Conservation (phyloP, 805 yeast genomes). For the Starmera pachycereana region DNA sequence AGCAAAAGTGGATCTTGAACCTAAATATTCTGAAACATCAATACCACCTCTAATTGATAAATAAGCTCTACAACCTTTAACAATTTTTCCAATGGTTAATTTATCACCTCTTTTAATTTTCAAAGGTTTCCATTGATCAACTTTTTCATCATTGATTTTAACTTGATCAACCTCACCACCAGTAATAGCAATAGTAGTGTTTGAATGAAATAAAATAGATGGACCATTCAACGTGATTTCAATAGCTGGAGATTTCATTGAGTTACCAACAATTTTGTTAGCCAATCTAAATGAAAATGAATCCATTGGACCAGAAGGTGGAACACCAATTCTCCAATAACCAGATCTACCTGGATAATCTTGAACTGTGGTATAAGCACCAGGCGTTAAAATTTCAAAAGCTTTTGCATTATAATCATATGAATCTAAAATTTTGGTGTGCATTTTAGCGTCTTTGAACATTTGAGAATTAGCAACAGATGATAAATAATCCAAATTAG, state of each 20-base stretch:
- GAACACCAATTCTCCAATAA: conserved; percentile 69
- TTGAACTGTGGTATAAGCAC: conserved; percentile 93
- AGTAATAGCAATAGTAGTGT: conserved; percentile 67
- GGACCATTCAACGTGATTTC: conserved; percentile 90
- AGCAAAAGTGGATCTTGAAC: conserved; percentile 95
- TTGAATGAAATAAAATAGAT: conserved; percentile 71
- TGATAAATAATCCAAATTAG: conserved; percentile 84
- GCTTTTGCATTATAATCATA: conserved; percentile 75
- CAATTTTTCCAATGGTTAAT: conserved; percentile 70
- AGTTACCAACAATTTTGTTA: conserved; percentile 85
- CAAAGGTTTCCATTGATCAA: conserved; percentile 66
- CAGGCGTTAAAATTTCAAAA: conserved; percentile 77
- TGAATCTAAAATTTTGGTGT: conserved; percentile 79
- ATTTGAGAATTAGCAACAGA: conserved; percentile 74
- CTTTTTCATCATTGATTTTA: conserved; percentile 47
- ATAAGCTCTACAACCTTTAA: conserved; percentile 81
- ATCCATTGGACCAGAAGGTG: conserved; percentile 99
- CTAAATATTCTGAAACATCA: conserved; percentile 88
- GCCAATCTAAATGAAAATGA: conserved; percentile 82
- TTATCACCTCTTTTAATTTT: conserved; percentile 63
- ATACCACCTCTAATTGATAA: conserved; percentile 87
- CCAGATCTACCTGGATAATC: conserved; percentile 89
- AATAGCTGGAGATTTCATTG: conserved; percentile 72
- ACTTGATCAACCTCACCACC: conserved; percentile 69
- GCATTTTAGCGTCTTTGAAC: conserved; percentile 78